A percentile compares a stretch with the other conserved stretches of the same genome.
phyloP scores from a whole-genome alignment of 805 yeast species.

The Metschnikowia peoriensis region DNA sequence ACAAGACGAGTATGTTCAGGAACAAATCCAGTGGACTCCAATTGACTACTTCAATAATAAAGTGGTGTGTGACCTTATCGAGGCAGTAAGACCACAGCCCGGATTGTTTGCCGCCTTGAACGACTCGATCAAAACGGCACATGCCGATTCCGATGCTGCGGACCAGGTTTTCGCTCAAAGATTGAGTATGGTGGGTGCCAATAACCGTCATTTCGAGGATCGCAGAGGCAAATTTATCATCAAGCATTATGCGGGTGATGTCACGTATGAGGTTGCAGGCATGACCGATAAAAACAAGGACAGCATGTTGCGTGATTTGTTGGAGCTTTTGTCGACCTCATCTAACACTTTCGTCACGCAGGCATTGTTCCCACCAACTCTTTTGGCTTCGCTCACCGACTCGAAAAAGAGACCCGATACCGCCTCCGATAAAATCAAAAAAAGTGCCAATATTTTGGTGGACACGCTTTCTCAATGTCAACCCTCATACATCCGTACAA shows the following conservation, averaged over 20 bases:
- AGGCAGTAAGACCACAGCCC: conserved; percentile 83
- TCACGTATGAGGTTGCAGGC: conserved; percentile 79
- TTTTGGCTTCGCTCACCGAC: conserved; percentile 41
- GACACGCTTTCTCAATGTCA: conserved; percentile 86
- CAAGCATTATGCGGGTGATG: conserved; percentile 99
- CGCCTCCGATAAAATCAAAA: conserved; percentile 91
- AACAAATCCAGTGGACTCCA: conserved; percentile 96
- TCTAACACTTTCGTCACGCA: conserved; percentile 66
- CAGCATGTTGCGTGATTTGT: conserved; percentile 81
- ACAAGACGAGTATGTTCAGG: conserved; percentile 95
- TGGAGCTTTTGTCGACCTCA: conserved; percentile 75
- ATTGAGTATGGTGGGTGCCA: conserved; percentile 71
- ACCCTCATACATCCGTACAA: conserved; percentile 96
- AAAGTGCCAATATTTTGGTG: conserved; percentile 85
- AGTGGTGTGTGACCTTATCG: conserved; percentile 95
- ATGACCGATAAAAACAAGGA: conserved; percentile 98
- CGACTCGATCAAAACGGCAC: conserved; percentile 97
- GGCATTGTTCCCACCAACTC: conserved; percentile 39
- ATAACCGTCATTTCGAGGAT: conserved; percentile 84
- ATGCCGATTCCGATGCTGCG: conserved; percentile 94
- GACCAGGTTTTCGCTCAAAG: conserved; percentile 95
- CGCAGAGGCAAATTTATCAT: conserved; percentile 84
- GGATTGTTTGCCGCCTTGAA: conserved; percentile 95
- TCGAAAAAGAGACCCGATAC: conserved; percentile 87
- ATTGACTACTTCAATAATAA: conserved; percentile 94